Conservation (phyloP, 352 stramenopile species). For the Pythium sukuiense region DNA sequence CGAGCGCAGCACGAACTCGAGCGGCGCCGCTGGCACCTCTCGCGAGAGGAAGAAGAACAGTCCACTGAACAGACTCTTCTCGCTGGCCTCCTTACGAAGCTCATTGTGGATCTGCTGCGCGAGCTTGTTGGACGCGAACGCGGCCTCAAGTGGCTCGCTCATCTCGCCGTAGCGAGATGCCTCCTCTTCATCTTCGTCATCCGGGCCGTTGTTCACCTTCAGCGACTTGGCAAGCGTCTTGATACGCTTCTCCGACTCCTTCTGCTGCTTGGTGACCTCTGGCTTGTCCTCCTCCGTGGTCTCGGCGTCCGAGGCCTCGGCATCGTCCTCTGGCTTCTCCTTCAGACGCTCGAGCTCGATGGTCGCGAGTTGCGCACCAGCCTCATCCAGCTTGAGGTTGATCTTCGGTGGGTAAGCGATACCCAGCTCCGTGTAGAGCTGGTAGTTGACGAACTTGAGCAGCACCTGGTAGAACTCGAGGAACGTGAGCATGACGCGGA, state of each 20-base stretch:
- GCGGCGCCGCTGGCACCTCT: constrained; percentile 92
- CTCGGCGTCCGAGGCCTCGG: constrained; percentile 32
- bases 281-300: constrained; percentile 32
- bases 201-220: constrained; percentile 46
- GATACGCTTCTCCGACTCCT: constrained; percentile 87
- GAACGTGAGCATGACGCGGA: constrained; percentile 99
- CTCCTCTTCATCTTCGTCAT: constrained; percentile 80
- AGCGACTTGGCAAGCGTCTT: constrained; percentile 59
- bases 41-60: constrained; percentile 93
- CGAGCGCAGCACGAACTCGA: constrained; percentile 95
- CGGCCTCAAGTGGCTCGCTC: constrained; percentile 90
- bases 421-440: constrained; percentile 96
- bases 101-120: constrained; percentile 78
- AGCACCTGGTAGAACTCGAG: constrained; percentile 99
- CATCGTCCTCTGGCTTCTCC: constrained; percentile 34
- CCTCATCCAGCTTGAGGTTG: constrained; percentile 79
- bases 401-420: constrained; percentile 94
- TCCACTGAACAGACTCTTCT: constrained; percentile 79
- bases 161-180: constrained; percentile 77
- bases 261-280: constrained; percentile 70
- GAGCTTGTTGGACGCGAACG: constrained; percentile 80
- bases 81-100: constrained; percentile 75
- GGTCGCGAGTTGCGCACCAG: constrained; percentile 65
- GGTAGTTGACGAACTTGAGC: constrained; percentile 98
- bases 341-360: constrained; percentile 65